Evolutionary conservation across 306 rosid genomes (phyloP).

Genomic region (Lupinus albus): DNA sequence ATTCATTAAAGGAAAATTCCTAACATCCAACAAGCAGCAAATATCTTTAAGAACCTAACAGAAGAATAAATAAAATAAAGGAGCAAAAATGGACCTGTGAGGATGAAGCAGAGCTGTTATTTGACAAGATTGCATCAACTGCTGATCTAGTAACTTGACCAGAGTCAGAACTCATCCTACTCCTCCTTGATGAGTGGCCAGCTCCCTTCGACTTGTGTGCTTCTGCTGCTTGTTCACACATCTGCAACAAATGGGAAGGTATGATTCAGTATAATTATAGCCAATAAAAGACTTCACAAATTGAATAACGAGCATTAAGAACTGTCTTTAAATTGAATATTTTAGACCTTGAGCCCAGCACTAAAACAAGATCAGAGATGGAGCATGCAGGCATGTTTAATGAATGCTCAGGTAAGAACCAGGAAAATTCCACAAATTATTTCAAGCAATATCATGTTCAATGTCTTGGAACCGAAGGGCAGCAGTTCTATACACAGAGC

Average conservation of each 20-base stretch:
- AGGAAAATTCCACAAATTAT: constrained; percentile 5
- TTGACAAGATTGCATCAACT: constrained; percentile 83
- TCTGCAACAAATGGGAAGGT: constrained; percentile 55
- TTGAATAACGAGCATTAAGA: constrained; percentile 28
- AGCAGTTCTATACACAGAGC: constrained; percentile 1
- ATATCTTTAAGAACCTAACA: constrained; percentile 29
- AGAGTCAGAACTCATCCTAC: constrained; percentile 65
- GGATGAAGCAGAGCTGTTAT: constrained; percentile 42
- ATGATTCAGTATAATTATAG: constrained; percentile 25
- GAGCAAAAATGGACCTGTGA: constrained; percentile 41
- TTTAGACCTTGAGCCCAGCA: constrained; percentile 14
- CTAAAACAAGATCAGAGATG: constrained; percentile 16
- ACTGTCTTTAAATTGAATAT: constrained; percentile 26
- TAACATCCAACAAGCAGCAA: constrained; percentile 26
- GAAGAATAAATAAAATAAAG: constrained; percentile 2
- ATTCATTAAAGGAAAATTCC: neutral
- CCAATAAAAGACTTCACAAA: constrained; percentile 29
- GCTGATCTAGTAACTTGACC: constrained; percentile 70
- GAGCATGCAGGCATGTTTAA: constrained; percentile 14
- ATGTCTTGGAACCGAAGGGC: constrained; percentile 34
- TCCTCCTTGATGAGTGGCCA: constrained; percentile 70
- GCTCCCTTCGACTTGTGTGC: constrained; percentile 85
- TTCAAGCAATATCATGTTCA: constrained; percentile 27
- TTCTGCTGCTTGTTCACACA: constrained; percentile 98
- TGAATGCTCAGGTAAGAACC: constrained; percentile 29